These are phyloP conservation scores for Sclerotinia glacialis DNA, from an alignment of 2,329 filamentous ascomycete species.

Conservation along the genomic window DNA sequence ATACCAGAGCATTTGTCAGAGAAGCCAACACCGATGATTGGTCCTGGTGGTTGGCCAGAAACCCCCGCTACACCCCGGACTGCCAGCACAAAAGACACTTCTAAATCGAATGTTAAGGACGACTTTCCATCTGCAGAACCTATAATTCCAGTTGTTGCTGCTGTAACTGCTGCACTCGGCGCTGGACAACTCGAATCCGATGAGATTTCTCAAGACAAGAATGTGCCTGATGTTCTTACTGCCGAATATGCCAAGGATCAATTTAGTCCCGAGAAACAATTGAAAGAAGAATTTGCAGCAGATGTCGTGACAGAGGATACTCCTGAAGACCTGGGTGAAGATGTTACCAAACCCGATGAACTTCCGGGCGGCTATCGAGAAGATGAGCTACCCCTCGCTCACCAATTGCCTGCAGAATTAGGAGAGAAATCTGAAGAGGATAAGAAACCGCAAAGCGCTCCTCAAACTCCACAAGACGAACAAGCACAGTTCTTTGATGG, in stretches of 20 bases:
- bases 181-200: constrained; percentile 19
- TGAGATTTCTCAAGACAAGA: constrained; percentile 14
- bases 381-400: constrained; percentile 25
- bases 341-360: constrained; percentile 13
- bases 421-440: constrained; percentile 28
- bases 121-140: constrained; percentile 25
- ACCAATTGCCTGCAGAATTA: constrained; percentile 33
- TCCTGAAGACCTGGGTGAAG: constrained; percentile 11
- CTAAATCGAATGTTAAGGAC: constrained; percentile 10
- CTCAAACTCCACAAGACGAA: constrained; percentile 8
- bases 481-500: background rate
- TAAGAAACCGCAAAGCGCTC: constrained; percentile 25
- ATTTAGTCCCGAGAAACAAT: constrained; percentile 33
- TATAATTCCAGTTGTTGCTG: constrained; percentile 25
- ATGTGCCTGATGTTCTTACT: constrained; percentile 28
- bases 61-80: constrained; percentile 29
- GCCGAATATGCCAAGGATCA: constrained; percentile 35
- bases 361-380: constrained; percentile 21
- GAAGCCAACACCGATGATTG: constrained; percentile 29
- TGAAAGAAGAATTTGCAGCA: constrained; percentile 33
- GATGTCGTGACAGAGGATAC: constrained; percentile 7
- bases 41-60: constrained; percentile 24
- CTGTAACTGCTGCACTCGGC: constrained; percentile 25
- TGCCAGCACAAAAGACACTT: constrained; percentile 10
- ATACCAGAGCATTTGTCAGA: constrained; percentile 23